Base-by-base conservation (phyloP, 129 eudicot genomes). In the Oenanthe sinensis region DNA sequence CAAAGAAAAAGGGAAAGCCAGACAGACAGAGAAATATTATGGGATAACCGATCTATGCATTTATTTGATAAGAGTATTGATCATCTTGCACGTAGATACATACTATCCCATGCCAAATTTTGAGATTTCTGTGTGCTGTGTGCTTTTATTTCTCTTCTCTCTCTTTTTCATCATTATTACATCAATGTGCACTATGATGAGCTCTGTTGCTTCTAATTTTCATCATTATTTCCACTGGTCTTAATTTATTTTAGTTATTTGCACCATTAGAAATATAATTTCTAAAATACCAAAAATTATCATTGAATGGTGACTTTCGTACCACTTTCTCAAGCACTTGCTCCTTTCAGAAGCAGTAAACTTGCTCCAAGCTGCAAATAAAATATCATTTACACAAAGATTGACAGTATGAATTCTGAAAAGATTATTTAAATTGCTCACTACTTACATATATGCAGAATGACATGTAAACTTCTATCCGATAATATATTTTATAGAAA, bases 281-380 rank as follows among this genome's bases (percentile, higher is more conserved):
- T 33, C 36, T 33, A 30, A 55, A n/a, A 43, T 37, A 17, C 46
- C 47, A 28, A 15, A 76, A 78, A 10, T 28, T 28, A 78, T 42
- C 73, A 74, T 55, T 72, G 50, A 30, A 70, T 75, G 14, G 58
- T 15, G 75, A 71, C 28, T 24, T 15, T 6, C 60, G 8, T 89
- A 91, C 98, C 97, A 94, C 75, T 91, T 91, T 47, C 92, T 90
- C 42, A 94, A 82, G 78, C 85, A 87, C 76, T 81, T 90, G 82
- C 98, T 87, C 91, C 98, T 86, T 75, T 90, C 96, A 73, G 84
- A 80, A 63, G 97, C 97, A 85, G 98, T 89, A 42, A 86, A 81
- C 83, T 89, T 91, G 84, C 97, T 91, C 98, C 97, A 94, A 71
- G 89, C 98, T 94, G 85, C 84, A 78, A 8, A 80, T 15, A 70